phyloP scores from a whole-genome alignment of 1,284 basidiomycete species.

The Neotropicomus parvogracilis region DNA sequence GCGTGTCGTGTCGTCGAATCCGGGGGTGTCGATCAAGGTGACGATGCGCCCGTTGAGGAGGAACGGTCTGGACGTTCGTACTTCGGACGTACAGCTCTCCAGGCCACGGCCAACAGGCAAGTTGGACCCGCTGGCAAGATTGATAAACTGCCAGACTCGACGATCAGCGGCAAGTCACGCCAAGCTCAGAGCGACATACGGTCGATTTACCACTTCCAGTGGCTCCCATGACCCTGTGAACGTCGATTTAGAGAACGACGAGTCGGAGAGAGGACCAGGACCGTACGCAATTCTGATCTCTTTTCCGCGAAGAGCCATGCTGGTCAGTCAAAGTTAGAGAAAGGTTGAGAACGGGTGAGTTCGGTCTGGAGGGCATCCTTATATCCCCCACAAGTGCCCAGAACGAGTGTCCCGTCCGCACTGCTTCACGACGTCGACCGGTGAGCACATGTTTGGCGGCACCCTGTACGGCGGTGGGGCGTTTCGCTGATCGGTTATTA shows the following conservation, averaged over 20 bases:
- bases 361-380: slow-evolving; percentile 10
- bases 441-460: slow-evolving; percentile 17
- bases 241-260: slow-evolving; percentile 3
- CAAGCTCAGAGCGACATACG: slow-evolving; percentile 26
- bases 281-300: slow-evolving; percentile 35
- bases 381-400: slow-evolving; percentile 15
- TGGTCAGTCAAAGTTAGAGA: not conserved
- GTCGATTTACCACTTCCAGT: slow-evolving; percentile 46
- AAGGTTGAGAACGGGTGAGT: slow-evolving; percentile 3
- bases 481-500: slow-evolving; percentile 29
- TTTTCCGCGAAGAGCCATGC: slow-evolving; percentile 29
- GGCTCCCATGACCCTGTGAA: slow-evolving; percentile 42
- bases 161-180: not conserved
- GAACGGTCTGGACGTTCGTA: slow-evolving; percentile 33
- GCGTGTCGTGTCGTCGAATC: slow-evolving; percentile 39
- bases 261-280: not conserved
- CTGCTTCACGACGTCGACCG: slow-evolving; percentile 6
- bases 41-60: slow-evolving; percentile 32
- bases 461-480: slow-evolving; percentile 1
- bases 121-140: slow-evolving; percentile 34
- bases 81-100: slow-evolving; percentile 36
- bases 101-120: slow-evolving; percentile 35
- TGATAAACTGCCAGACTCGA: slow-evolving; percentile 30
- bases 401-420: slow-evolving; percentile 19
- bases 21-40: slow-evolving; percentile 39